These are phyloP conservation scores for Periconia sp. DNA, from an alignment of 2,329 filamentous ascomycete species.

Conservation along the genomic window DNA sequence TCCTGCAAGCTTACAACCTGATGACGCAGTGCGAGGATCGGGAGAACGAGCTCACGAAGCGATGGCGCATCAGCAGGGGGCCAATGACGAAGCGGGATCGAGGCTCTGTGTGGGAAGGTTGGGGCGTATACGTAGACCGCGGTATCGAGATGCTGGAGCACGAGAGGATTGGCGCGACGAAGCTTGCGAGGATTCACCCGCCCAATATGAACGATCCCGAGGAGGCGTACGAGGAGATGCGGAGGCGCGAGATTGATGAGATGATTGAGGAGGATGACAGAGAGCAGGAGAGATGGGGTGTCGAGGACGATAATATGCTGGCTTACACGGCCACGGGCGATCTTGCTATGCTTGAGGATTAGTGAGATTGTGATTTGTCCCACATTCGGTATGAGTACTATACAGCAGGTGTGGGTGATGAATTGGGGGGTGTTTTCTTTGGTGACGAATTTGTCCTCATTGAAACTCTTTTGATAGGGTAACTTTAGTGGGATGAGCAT, in stretches of 20 bases:
- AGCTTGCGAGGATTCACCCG: slow-evolving; percentile 1
- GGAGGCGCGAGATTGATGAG: slow-evolving; percentile 20
- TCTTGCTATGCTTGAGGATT: no score
- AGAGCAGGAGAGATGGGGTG: background rate
- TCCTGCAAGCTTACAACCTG: slow-evolving; percentile 17
- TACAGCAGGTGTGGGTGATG: no score
- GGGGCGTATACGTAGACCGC: slow-evolving; percentile 22
- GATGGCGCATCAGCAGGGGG: slow-evolving; percentile 26
- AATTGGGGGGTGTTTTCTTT: no score
- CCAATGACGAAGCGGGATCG: slow-evolving; percentile 21
- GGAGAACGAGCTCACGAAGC: slow-evolving; percentile 33
- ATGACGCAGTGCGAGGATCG: slow-evolving; percentile 15
- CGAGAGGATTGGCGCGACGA: slow-evolving; percentile 21
- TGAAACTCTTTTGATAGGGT: no score
- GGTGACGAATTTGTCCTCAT: no score
- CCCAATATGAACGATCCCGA: slow-evolving; percentile 10
- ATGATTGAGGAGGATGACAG: slow-evolving; percentile 17
- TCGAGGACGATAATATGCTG: background rate
- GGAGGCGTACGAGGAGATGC: slow-evolving; percentile 14
- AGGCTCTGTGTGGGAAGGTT: slow-evolving; percentile 38
- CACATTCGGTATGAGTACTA: no score
- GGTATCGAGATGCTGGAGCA: slow-evolving; percentile 18
- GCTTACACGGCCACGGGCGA: no score
- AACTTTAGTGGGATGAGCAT: no score
- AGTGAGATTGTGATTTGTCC: no score